Evolutionary conservation across 2,329 filamentous ascomycete species (phyloP).

Genomic region (Aspergillus sojae): DNA sequence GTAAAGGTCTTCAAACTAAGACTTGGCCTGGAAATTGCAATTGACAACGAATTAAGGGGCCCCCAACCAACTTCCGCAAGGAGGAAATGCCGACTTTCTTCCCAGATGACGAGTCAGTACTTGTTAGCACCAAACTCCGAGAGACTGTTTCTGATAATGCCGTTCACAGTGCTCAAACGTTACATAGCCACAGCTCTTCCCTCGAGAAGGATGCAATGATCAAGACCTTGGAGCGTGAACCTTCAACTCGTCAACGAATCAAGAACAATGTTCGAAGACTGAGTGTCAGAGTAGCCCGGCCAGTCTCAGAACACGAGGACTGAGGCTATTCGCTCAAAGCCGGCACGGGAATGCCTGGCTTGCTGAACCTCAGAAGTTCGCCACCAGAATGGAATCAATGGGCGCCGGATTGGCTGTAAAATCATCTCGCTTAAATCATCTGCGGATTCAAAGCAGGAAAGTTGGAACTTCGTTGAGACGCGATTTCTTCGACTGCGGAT

Average conservation of each 20-base stretch:
- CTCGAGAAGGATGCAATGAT: constrained; percentile 33
- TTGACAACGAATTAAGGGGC: constrained; percentile 35
- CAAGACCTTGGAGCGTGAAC: constrained; percentile 27
- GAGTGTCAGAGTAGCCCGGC: constrained; percentile 29
- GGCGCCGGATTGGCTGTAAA: not conserved
- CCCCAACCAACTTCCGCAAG: constrained; percentile 47
- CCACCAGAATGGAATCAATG: not conserved
- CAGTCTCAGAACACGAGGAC: constrained; percentile 21
- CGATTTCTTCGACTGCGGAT: constrained; percentile 37
- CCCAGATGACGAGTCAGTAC: constrained; percentile 42
- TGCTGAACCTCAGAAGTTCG: not conserved
- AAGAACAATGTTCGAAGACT: constrained; percentile 32
- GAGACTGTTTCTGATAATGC: constrained; percentile 29
- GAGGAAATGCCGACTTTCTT: constrained; percentile 44
- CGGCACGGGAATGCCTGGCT: not conserved
- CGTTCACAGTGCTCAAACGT: constrained; percentile 36
- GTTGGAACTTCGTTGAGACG: constrained; percentile 48
- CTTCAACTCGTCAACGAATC: constrained; percentile 33
- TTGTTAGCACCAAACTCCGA: constrained; percentile 16
- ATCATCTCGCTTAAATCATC: not conserved
- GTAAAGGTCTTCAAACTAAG: constrained; percentile 10
- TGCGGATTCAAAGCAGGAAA: constrained; percentile 40
- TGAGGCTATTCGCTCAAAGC: not conserved
- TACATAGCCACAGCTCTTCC: constrained; percentile 33
- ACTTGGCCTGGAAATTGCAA: not conserved